Evolutionary conservation across 2,329 filamentous ascomycete species (phyloP).

Genomic region (Colletotrichum zoysiae): DNA sequence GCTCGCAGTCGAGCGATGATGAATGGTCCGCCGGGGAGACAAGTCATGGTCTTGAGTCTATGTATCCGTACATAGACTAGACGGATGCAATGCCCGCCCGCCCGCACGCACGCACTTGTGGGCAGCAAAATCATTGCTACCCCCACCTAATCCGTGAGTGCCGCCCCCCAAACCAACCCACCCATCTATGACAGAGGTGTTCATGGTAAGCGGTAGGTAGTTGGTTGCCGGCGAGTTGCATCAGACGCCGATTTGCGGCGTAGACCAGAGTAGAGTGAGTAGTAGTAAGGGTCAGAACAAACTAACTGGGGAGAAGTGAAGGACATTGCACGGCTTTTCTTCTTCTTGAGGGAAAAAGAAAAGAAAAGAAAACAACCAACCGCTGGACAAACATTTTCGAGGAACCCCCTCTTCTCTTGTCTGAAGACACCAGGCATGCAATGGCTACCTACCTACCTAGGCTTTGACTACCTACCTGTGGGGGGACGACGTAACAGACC

Average conservation of each 20-base stretch:
- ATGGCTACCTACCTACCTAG: neutral
- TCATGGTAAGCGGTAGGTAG: neutral
- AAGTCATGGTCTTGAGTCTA: neutral
- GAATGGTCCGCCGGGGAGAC: neutral
- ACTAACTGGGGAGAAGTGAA: neutral
- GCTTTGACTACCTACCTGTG: neutral
- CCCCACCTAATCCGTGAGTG: slow-evolving; percentile 7
- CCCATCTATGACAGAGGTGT: slow-evolving; percentile 12
- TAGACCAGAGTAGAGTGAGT: neutral
- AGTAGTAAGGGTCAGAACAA: neutral
- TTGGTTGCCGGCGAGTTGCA: neutral
- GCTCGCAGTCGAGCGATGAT: neutral
- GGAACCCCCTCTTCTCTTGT: neutral
- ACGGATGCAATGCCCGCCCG: neutral
- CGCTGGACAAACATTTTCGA: neutral
- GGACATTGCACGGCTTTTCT: too few species aligned
- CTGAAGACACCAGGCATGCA: neutral
- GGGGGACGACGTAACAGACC: neutral
- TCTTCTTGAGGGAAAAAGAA: too few species aligned
- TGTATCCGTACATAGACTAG: too few species aligned
- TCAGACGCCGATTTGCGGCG: neutral
- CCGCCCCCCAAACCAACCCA: neutral
- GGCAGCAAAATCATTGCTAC: neutral
- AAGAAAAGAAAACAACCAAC: too few species aligned
- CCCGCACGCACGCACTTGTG: neutral